Evolutionary conservation across 495 filamentous ascomycete genomes (phyloP), one percentile per base, ranked within the genome.

Genomic region (Beverwykella pulmonaria): DNA sequence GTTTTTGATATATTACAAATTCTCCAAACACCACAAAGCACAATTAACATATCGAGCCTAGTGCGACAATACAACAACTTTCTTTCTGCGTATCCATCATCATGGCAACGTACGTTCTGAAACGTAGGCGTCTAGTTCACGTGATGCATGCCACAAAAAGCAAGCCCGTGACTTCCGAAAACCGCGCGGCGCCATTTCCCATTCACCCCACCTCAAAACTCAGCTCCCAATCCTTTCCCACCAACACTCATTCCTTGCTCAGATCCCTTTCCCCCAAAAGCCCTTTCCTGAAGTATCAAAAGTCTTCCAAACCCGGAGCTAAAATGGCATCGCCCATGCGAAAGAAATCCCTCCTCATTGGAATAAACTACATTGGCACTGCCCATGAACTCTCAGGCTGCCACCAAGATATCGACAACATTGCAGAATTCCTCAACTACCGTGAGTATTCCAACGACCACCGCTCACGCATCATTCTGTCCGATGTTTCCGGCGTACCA

Each of bases 291-390:
- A n/a, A n/a, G n/a, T n/a, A n/a, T n/a, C n/a, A n/a, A 7, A 19
- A 7, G 17, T 23, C 20, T 8, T 48, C 17, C 44, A 48, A 48
- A 8, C 44, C n/a, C 44, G 5, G 7, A 19, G 44, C n/a, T 30
- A 57, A 41, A 44, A 57, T 57, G 53, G 19, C n/a, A n/a, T n/a
- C n/a, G n/a, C n/a, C 53, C 34, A 29, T 36, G 34, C 30, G 53
- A 59, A 83, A 87, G 65, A 83, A 87, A 64, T 80, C 82, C 47
- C 81, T 87, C 34, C 72, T 87, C 19, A 86, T 87, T 53, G 84
- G 84, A 41, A 86, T 87, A 73, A 87, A 86, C 75, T 87, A 87
- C 71, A 76, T 74, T n/a, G 84, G 84, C 66, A 76, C 76, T 25
- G 63, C 77, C 0, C 78, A 85, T 52, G 73, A 78, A 53, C 76